Percentiles rank a stretch among this genome's conserved stretches.
Conservation (phyloP, 306 rosid genomes). For the Carpinus viminea region DNA sequence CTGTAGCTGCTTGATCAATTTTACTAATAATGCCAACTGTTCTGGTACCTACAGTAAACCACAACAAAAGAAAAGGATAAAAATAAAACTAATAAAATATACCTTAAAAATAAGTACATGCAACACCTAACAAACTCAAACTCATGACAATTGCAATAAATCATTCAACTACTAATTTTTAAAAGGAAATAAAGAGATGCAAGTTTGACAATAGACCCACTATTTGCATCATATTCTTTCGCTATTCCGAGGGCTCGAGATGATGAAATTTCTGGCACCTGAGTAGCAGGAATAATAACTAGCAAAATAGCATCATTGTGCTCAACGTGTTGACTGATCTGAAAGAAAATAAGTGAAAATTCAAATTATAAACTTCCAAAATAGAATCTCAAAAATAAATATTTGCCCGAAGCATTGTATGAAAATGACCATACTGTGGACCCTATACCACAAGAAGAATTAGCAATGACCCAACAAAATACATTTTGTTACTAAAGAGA, state of each 20-base stretch:
- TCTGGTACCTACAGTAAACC: constrained; percentile 67
- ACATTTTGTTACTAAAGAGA: no score
- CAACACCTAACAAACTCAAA: no score
- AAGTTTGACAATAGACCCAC: constrained; percentile 38
- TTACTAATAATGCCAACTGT: constrained; percentile 87
- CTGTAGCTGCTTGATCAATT: constrained; percentile 92
- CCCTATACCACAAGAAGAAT: no score
- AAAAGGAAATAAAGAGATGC: no score
- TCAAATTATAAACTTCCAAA: not conserved
- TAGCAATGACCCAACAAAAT: no score
- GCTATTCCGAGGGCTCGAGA: constrained; percentile 80
- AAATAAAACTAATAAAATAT: not conserved
- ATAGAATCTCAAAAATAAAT: not conserved
- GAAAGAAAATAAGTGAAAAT: not conserved
- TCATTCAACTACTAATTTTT: no score
- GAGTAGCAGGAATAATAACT: constrained; percentile 85
- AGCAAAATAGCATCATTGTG: constrained; percentile 91
- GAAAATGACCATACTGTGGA: no score
- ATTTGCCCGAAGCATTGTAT: no score
- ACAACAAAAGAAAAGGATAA: not conserved
- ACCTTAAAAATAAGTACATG: no score
- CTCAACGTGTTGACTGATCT: constrained; percentile 90
- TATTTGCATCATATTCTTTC: constrained; percentile 87
- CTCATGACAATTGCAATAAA: no score
- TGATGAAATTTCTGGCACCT: constrained; percentile 86